A percentile compares a stretch with the other conserved stretches of the same genome.
phyloP scores from a whole-genome alignment of 2,329 filamentous ascomycete genomes.

The Cercospora brassicicola region DNA sequence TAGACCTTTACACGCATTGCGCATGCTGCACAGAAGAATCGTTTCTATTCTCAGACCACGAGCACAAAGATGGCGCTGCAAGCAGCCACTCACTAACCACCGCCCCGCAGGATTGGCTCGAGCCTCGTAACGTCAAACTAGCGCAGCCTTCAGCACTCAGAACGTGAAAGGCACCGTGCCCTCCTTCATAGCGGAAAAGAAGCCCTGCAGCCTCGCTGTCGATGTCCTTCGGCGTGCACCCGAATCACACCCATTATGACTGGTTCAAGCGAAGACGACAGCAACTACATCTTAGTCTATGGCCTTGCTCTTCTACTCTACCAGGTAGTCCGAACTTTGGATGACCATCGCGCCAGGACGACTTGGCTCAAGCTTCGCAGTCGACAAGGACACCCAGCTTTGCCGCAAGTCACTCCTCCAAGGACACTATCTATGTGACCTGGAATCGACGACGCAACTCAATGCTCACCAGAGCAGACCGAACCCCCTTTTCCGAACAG shows the following conservation, averaged over 20 bases:
- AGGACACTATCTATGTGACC: not conserved
- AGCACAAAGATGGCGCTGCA: not conserved
- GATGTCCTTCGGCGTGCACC: not conserved
- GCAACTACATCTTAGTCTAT: not conserved
- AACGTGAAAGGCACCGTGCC: not conserved
- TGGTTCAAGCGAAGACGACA: not conserved
- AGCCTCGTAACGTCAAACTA: not conserved
- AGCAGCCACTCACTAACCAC: not conserved
- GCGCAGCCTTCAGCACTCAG: not conserved
- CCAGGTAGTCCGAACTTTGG: not conserved
- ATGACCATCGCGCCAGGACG: not conserved
- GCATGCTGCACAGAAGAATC: not conserved
- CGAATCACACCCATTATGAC: not conserved
- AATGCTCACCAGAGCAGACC: not conserved
- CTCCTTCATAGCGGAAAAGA: not conserved
- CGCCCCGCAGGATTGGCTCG: not conserved
- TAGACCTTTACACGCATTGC: not conserved
- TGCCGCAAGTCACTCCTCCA: not conserved
- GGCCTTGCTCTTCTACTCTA: not conserved
- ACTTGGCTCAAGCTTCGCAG: not conserved
- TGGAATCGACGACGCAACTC: not conserved
- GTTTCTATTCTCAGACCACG: not conserved
- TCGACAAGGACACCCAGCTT: not conserved
- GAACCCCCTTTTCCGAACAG: not conserved
- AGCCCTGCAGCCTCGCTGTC: not conserved